A percentile compares a stretch with the other conserved stretches of the same genome.
Conservation (phyloP, 176 grass and related monocot species). For the Phragmites australis region DNA sequence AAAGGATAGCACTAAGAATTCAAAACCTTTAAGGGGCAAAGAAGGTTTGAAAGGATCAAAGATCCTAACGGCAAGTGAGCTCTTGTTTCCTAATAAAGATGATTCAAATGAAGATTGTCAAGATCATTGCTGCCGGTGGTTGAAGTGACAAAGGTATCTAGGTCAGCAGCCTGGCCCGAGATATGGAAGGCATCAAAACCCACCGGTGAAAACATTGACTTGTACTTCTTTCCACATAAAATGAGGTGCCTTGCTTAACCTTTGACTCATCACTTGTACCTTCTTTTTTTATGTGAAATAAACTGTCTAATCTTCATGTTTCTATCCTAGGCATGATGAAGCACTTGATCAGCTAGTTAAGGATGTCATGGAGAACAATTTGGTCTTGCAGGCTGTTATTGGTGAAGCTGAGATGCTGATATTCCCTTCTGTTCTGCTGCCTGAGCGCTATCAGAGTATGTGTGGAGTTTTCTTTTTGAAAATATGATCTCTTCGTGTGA, state of each 20-base stretch:
- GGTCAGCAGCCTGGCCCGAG: slow-evolving; percentile 39
- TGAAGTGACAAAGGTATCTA: slow-evolving; percentile 43
- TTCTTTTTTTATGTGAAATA: not conserved
- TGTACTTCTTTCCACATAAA: slow-evolving; percentile 60
- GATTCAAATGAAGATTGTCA: slow-evolving; percentile 18
- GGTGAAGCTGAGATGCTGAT: slow-evolving; percentile 47
- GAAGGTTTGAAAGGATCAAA: not conserved
- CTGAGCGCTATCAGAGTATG: slow-evolving; percentile 49
- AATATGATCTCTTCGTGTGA: not conserved
- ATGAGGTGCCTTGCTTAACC: slow-evolving; percentile 37
- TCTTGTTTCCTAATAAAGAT: not conserved
- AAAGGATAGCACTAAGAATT: not conserved
- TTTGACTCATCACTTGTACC: not conserved
- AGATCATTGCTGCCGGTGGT: slow-evolving; percentile 37
- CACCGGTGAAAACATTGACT: slow-evolving; percentile 46
- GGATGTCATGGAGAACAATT: slow-evolving; percentile 41
- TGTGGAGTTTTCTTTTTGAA: not conserved
- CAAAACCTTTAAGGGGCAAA: not conserved
- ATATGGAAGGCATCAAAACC: slow-evolving; percentile 47
- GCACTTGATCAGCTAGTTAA: slow-evolving; percentile 33
- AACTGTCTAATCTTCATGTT: not conserved
- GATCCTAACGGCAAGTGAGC: not conserved
- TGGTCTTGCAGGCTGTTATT: slow-evolving; percentile 32
- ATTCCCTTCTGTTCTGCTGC: slow-evolving; percentile 51
- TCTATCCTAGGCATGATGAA: not conserved